Evolutionary conservation across 1,139 yeast genomes (phyloP), one percentile per base, ranked within the genome.

Genomic region (Waltiozyma sp.): DNA sequence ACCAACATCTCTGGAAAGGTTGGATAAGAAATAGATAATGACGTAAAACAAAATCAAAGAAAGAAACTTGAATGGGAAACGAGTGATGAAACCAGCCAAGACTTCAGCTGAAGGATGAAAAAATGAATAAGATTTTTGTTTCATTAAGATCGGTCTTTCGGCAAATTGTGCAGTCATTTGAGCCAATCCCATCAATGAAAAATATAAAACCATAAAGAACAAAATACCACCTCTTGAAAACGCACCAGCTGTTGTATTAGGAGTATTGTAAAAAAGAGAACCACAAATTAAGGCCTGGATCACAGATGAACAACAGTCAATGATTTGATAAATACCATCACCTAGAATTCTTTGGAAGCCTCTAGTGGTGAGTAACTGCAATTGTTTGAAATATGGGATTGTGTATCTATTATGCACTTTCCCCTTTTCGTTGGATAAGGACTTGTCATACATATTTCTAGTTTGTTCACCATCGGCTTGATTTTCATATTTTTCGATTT

Each of bases 81-180:
- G 67, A 10, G 73, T 63, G 9, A 75, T 37, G 28, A 69, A 61
- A 40, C 66, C 61, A 9, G 77, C 72, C 16, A 77, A 49, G 3
- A 77, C 71, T 52, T 75, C 80, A n/a, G 81, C 75, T 19, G 79
- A 68, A 9, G 80, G 77, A 54, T 73, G 80, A 49, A 71, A 76
- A 52, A 77, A 60, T 1, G 77, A 66, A 49, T 76, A 77, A 21
- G 72, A 69, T 47, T 69, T 70, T 49, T 77, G 84, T 51, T 77
- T 77, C 59, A 68, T 66, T 45, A 76, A 55, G 44, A 77, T 73
- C 38, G 75, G 75, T 56, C 80, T 68, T 43, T 68, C 68, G 11
- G 63, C 65, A 49, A 75, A 76, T n/a, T 68, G 59, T 18, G 63
- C 60, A 19, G 75, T 60, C 40, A 77, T 66, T 52, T 75, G 77